A percentile compares a stretch with the other conserved stretches of the same genome.
These are phyloP conservation scores for Lachnellula suecica DNA, from an alignment of 2,329 filamentous ascomycete species.

Conservation along the genomic window DNA sequence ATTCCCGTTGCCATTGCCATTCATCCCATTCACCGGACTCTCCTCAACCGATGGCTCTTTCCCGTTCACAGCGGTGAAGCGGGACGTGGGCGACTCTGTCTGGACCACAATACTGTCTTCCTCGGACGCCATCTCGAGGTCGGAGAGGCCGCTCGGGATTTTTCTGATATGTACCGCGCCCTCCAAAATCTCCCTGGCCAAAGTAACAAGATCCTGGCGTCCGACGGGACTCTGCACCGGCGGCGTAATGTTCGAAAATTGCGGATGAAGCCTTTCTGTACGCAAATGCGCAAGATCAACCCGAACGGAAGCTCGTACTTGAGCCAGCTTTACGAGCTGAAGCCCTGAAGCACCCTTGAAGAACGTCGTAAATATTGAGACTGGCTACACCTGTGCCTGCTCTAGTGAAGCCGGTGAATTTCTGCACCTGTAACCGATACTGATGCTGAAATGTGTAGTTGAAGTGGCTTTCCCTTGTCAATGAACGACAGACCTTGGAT, in stretches of 20 bases:
- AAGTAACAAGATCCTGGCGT: constrained; percentile 24
- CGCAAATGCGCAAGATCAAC: constrained; percentile 19
- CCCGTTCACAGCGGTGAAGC: constrained; percentile 36
- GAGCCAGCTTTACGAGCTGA: constrained; percentile 18
- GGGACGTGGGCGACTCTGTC: constrained; percentile 30
- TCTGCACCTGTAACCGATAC: too few relatives aligned
- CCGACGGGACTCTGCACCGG: constrained; percentile 16
- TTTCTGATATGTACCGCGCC: constrained; percentile 3
- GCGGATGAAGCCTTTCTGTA: constrained; percentile 14
- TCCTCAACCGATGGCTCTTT: constrained; percentile 20
- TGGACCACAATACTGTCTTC: constrained; percentile 16
- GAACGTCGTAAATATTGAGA: background rate
- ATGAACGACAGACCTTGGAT: too few relatives aligned
- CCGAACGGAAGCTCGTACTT: constrained; percentile 16
- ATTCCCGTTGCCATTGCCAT: constrained; percentile 15
- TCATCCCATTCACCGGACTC: constrained; percentile 10
- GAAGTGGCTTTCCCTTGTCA: too few relatives aligned
- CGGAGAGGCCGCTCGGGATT: background rate
- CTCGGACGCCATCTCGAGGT: constrained; percentile 16
- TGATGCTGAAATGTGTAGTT: too few relatives aligned
- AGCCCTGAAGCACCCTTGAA: background rate
- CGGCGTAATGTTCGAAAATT: constrained; percentile 16
- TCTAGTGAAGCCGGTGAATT: too few relatives aligned
- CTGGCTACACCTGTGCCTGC: too few relatives aligned
- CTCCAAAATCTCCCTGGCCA: constrained; percentile 23